Percentiles rank a stretch among this genome's conserved stretches.
Evolutionary conservation across 495 filamentous ascomycete genomes (phyloP).

Genomic region (Pyrenopolyporus hunteri): DNA sequence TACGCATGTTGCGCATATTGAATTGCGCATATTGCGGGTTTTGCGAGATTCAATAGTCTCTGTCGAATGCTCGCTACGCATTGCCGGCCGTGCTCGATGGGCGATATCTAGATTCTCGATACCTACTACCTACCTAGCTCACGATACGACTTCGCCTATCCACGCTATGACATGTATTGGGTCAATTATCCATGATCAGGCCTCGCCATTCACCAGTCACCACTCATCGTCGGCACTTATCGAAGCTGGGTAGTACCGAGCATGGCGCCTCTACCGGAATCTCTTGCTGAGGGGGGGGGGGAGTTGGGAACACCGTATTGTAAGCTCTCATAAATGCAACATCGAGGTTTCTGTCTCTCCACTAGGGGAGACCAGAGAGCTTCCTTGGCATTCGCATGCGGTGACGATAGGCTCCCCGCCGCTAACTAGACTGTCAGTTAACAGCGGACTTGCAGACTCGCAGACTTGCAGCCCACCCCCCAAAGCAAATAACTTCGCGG

Average conservation of each 20-base stretch:
- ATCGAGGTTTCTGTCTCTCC: conserved; percentile 15
- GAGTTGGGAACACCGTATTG: background rate
- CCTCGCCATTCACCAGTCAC: background rate
- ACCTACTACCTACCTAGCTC: background rate
- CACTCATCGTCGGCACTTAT: conserved; percentile 24
- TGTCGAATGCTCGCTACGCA: conserved; percentile 18
- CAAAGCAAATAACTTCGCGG: conserved; percentile 35
- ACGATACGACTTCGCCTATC: conserved; percentile 10
- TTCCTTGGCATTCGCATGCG: conserved; percentile 26
- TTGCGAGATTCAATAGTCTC: conserved; percentile 33
- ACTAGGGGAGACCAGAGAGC: conserved; percentile 10
- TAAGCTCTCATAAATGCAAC: conserved; percentile 12
- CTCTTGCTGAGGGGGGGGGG: conserved; percentile 4
- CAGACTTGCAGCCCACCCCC: conserved; percentile 16
- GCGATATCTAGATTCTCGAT: conserved; percentile 3
- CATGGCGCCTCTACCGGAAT: conserved; percentile 11
- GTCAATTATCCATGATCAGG: conserved; percentile 14
- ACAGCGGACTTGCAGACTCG: background rate
- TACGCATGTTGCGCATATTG: conserved; percentile 29
- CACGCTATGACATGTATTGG: conserved; percentile 15
- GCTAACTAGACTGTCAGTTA: conserved; percentile 19
- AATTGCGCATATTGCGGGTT: conserved; percentile 18
- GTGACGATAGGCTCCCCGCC: conserved; percentile 33
- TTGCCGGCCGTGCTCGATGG: conserved; percentile 14
- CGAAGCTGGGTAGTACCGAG: conserved; percentile 14